These are phyloP conservation scores for Zoysia pacifica DNA, from an alignment of 176 grass and related monocot species.

Conservation along the genomic window DNA sequence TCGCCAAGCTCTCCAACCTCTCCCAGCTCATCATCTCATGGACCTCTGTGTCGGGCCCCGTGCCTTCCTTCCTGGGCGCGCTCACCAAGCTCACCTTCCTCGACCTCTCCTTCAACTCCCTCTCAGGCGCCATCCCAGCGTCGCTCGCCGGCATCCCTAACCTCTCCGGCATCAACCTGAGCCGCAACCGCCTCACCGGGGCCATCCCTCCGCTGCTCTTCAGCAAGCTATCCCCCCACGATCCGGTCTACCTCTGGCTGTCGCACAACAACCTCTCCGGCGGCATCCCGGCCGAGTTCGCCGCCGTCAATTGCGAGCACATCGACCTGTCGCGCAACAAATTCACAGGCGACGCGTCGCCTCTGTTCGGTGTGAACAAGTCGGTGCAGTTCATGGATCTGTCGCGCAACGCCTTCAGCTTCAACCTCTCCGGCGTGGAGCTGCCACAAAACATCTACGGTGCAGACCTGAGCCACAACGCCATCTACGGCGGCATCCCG, in stretches of 20 bases:
- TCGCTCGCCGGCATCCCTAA: slow-evolving; percentile 26
- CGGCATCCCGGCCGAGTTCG: slow-evolving; percentile 48
- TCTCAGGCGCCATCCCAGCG: slow-evolving; percentile 53
- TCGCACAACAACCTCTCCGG: slow-evolving; percentile 70
- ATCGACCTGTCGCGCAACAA: slow-evolving; percentile 73
- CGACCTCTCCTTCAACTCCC: slow-evolving; percentile 67
- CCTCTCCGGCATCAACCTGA: slow-evolving; percentile 51
- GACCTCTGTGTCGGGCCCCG: slow-evolving; percentile 51
- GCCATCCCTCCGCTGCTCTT: slow-evolving; percentile 40
- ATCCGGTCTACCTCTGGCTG: slow-evolving; percentile 44
- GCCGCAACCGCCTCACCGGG: slow-evolving; percentile 66
- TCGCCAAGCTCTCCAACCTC: slow-evolving; percentile 45
- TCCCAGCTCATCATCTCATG: slow-evolving; percentile 48
- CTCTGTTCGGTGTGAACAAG: slow-evolving; percentile 37
- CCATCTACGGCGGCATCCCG: slow-evolving; percentile 57
- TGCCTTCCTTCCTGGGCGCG: slow-evolving; percentile 44
- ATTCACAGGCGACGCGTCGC: slow-evolving; percentile 46
- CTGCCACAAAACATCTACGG: slow-evolving; percentile 13
- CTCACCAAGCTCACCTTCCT: slow-evolving; percentile 42
- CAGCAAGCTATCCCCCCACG: neutral
- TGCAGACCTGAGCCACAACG: slow-evolving; percentile 72
- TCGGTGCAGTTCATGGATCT: slow-evolving; percentile 46
- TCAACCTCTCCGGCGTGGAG: slow-evolving; percentile 48
- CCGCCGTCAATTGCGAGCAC: slow-evolving; percentile 5
- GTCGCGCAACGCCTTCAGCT: slow-evolving; percentile 64